A percentile compares a stretch with the other conserved stretches of the same genome.
Conservation (phyloP, 768 basidiomycete genomes). For the Agaricus sinodeliciosus region DNA sequence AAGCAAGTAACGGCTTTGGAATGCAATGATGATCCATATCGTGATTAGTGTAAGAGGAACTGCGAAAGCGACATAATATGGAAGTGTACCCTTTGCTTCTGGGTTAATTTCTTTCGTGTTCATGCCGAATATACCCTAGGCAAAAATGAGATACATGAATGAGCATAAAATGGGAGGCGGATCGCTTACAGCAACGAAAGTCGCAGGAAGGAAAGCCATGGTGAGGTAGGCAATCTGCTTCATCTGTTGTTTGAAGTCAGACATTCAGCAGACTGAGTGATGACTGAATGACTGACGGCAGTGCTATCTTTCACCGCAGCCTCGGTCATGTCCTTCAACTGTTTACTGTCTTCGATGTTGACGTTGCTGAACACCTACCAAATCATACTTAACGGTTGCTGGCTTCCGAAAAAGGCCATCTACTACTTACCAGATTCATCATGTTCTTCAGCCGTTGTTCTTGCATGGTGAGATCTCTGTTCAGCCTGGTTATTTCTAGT, state of each 20-base stretch:
- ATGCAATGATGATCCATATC: conserved; percentile 47
- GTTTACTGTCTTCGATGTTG: conserved; percentile 48
- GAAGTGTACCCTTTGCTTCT: conserved; percentile 29
- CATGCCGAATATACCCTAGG: conserved; percentile 53
- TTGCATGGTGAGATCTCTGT: conserved; percentile 34
- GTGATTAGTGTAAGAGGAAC: conserved; percentile 42
- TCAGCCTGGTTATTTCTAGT: conserved; percentile 42
- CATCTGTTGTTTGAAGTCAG: conserved; percentile 23
- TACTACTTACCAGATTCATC: conserved; percentile 39
- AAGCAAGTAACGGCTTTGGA: conserved; percentile 40
- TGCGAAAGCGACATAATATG: conserved; percentile 36
- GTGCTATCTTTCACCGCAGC: conserved; percentile 44
- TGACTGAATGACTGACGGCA: conserved; percentile 8
- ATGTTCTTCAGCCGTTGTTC: conserved; percentile 46
- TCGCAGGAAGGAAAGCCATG: conserved; percentile 56
- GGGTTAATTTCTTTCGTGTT: conserved; percentile 40
- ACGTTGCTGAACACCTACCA: conserved; percentile 52
- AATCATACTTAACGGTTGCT: background rate
- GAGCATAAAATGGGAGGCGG: background rate
- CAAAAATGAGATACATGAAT: background rate
- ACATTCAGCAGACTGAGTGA: background rate
- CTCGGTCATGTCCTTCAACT: conserved; percentile 47
- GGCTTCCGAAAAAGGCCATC: background rate
- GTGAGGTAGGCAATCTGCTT: conserved; percentile 56
- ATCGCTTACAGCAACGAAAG: conserved; percentile 38